Conservation (phyloP, 306 rosid species). For the Comarum palustre region DNA sequence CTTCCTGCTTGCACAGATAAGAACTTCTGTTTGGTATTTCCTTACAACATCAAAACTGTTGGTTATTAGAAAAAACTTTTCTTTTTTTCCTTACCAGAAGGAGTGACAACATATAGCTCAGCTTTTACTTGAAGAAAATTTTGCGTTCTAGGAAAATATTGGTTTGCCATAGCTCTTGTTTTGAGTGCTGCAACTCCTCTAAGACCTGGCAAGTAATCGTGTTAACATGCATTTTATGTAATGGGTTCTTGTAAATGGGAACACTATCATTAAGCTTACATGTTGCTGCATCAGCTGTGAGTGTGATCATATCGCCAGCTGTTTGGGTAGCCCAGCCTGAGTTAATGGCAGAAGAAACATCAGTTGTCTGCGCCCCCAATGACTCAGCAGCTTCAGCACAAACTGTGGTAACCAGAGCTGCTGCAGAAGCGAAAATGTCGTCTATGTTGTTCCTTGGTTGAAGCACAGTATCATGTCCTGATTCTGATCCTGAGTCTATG, state of each 20-base stretch:
- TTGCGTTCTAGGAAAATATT: not conserved
- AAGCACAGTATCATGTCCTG: not conserved
- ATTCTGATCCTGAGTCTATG: not conserved
- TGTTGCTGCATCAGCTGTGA: conserved; percentile 29
- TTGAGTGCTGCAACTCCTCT: conserved; percentile 28
- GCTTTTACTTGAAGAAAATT: conserved; percentile 14
- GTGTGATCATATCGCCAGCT: conserved; percentile 20
- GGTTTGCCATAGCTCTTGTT: conserved; percentile 1
- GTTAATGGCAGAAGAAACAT: conserved; percentile 27
- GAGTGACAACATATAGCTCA: conserved; percentile 19
- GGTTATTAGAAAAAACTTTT: not conserved
- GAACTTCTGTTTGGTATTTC: not conserved
- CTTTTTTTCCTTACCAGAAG: conserved; percentile 18
- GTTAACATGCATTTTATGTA: not conserved
- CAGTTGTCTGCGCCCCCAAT: conserved; percentile 19
- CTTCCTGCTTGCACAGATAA: conserved; percentile 18
- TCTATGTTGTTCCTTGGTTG: conserved; percentile 1
- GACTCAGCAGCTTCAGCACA: conserved; percentile 31
- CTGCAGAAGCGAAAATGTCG: conserved; percentile 24
- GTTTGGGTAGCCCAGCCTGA: conserved; percentile 26
- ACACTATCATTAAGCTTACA: conserved; percentile 5
- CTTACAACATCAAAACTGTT: not conserved
- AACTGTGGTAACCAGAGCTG: conserved; percentile 28
- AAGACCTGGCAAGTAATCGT: conserved; percentile 14
- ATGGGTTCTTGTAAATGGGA: not conserved